These are phyloP conservation scores for Ammopiptanthus mongolicus DNA, from an alignment of 306 rosid genomes.

Conservation along the genomic window DNA sequence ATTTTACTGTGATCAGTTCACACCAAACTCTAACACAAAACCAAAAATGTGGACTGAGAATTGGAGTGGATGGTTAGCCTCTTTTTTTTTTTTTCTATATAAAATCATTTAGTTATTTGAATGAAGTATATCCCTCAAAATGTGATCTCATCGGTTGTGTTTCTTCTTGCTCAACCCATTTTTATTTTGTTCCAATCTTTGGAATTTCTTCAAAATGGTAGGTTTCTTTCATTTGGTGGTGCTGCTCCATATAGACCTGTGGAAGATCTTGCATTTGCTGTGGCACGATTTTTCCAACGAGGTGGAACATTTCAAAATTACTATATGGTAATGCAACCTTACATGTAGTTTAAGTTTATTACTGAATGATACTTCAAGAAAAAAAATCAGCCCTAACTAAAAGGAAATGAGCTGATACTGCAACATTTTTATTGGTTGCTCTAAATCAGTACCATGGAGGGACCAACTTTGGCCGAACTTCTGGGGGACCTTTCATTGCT, in stretches of 20 bases:
- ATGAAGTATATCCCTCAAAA: conserved; percentile 1
- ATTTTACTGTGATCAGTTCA: conserved; percentile 89
- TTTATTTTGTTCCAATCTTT: background rate
- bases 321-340: conserved; percentile 67
- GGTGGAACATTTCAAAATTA: conserved; percentile 98
- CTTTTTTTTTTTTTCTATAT: conserved; percentile 11
- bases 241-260: conserved; percentile 75
- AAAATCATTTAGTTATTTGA: background rate
- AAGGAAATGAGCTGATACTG: conserved; percentile 2
- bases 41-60: conserved; percentile 99
- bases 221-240: conserved; percentile 90
- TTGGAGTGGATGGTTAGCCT: conserved; percentile 85
- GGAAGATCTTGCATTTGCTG: conserved; percentile 91
- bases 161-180: background rate
- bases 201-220: conserved; percentile 24
- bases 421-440: conserved; percentile 27
- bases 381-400: background rate
- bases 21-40: conserved; percentile 72
- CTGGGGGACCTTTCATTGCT: conserved; percentile 92
- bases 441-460: conserved; percentile 90
- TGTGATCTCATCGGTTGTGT: background rate
- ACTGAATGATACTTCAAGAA: background rate
- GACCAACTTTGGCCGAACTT: conserved; percentile 79
- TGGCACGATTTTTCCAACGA: conserved; percentile 87
- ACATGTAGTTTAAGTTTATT: background rate